Evolutionary conservation across 192 early-diverging fungal species (phyloP).

Genomic region (Rhizophagus prolifer): DNA sequence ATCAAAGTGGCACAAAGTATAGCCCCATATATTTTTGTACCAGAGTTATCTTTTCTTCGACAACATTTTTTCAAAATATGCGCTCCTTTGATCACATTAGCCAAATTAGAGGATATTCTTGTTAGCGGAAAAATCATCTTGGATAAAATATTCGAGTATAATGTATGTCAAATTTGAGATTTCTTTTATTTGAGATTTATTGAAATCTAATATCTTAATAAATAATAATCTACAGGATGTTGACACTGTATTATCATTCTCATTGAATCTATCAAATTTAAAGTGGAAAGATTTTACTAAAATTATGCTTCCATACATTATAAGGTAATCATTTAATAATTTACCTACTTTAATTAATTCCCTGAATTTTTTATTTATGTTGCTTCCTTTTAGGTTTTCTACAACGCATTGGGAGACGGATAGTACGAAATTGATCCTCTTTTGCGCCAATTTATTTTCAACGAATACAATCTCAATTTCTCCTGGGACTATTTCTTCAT

Average conservation of each 20-base stretch:
- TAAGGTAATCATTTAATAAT: conserved; percentile 38
- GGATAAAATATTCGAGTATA: conserved; percentile 46
- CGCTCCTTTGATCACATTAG: conserved; percentile 35
- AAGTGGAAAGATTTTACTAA: conserved; percentile 72
- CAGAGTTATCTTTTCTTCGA: conserved; percentile 25
- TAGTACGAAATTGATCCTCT: conserved; percentile 45
- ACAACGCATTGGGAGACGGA: conserved; percentile 38
- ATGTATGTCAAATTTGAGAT: conserved; percentile 32
- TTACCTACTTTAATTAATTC: background rate
- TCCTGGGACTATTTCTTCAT: conserved; percentile 46
- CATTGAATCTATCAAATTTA: conserved; percentile 59
- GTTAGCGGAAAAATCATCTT: conserved; percentile 45
- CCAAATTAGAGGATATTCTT: conserved; percentile 42
- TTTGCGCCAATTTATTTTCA: conserved; percentile 48
- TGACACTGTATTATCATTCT: conserved; percentile 64
- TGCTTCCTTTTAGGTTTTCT: conserved; percentile 39
- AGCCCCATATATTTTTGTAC: conserved; percentile 36
- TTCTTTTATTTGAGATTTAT: background rate
- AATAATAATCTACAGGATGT: conserved; percentile 42
- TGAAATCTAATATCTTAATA: background rate
- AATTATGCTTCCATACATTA: conserved; percentile 71
- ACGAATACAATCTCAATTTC: conserved; percentile 38
- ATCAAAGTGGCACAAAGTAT: conserved; percentile 41
- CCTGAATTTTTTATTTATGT: background rate
- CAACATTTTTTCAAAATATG: conserved; percentile 31